Base-by-base conservation (phyloP, 257 asterid species). In the Cruciata laevipes region DNA sequence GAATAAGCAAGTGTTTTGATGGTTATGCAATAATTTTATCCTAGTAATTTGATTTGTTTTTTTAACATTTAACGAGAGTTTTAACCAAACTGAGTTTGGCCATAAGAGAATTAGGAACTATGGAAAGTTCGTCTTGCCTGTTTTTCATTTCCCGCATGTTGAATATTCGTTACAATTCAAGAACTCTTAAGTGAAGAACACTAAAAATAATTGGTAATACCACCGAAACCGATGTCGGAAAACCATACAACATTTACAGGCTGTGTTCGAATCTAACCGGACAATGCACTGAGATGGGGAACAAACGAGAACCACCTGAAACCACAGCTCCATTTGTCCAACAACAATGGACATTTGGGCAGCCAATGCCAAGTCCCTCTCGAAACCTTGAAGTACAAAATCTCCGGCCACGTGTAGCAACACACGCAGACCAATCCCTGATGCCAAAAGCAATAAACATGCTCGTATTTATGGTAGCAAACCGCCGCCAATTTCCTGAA, bases 351-450 rank as follows among this genome's bases (percentile, higher is more conserved):
- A 78, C 88, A 87, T 59, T 77, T 85, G 0, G 93, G 95, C 51
- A 89, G 75, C 96, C 96, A 89, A 72, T 89, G 95, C 96, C 96
- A 89, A 1, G 88, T 87, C 76, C 74, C 78, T 69, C 93, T 80
- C 13, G 70, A 38, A 38, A 83, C 78, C 81, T 77, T 87, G 61
- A 71, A 89, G 62, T 87, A 89, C 78, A 87, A 53, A 3, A 89
- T 79, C 83, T 89, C 93, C 20, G 95, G 96, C 96, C 96, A 89
- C 6, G 84, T 87, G 33, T 85, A 89, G 65, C 96, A 89, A 61
- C 95, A 83, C 18, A 89, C 69, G 51, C 96, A 87, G 12, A 89
- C 74, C 84, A 82, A 69, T 1, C 93, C 96, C 68, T 87, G 75
- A 64, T 89, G 95, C 93, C 93, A 89, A 73, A 89, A 89, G 6